Evolutionary conservation across 2,329 filamentous ascomycete genomes (phyloP).

Genomic region (Arthrobotrys sinensis): DNA sequence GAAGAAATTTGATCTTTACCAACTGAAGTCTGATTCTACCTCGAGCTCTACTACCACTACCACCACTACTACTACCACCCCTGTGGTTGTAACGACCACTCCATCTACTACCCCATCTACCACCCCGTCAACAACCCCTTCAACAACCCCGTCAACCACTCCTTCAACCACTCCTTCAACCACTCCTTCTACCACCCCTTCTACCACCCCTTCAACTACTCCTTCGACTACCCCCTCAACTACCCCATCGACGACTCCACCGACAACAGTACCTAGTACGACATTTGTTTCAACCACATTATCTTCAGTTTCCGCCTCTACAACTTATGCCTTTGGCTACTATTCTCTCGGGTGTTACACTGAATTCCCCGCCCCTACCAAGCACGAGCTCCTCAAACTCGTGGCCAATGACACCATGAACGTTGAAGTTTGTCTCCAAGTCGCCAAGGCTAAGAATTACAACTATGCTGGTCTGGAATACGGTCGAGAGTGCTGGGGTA

Average conservation of each 20-base stretch:
- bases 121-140: conserved; percentile 15
- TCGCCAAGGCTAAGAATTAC: conserved; percentile 63
- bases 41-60: conserved; percentile 23
- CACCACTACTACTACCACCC: conserved; percentile 60
- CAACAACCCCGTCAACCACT: conserved; percentile 31
- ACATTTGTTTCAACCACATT: conserved; percentile 16
- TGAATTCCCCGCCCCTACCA: conserved; percentile 16
- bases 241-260: conserved; percentile 13
- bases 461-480: conserved; percentile 65
- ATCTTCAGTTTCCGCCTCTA: conserved; percentile 12
- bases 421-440: conserved; percentile 63
- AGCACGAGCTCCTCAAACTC: conserved; percentile 35
- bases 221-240: conserved; percentile 27
- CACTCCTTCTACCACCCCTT: conserved; percentile 12
- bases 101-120: conserved; percentile 63
- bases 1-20: conserved; percentile 51
- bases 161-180: conserved; percentile 17
- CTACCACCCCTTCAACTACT: conserved; percentile 6
- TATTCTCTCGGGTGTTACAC: conserved; percentile 56
- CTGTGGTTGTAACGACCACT: conserved; percentile 53
- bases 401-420: conserved; percentile 64
- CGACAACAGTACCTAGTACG: conserved; percentile 19
- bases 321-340: conserved; percentile 44
- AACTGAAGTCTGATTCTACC: conserved; percentile 12
- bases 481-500: conserved; percentile 64